Evolutionary conservation across 2,329 filamentous ascomycete species (phyloP).

Genomic region (Pleoardoris graminearum): DNA sequence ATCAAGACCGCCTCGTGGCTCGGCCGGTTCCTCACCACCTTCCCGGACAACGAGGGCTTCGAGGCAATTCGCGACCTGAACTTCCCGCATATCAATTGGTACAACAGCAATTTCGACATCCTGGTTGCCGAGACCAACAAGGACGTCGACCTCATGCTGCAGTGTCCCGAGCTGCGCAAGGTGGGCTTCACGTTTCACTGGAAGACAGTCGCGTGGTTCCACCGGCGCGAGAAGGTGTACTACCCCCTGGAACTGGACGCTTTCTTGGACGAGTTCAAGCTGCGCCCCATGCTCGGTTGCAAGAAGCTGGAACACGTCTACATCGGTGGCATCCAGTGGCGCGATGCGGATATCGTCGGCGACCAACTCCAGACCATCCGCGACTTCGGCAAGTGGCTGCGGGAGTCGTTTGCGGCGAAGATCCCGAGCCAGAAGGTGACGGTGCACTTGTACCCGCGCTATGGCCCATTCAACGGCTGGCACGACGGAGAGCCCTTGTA

Average conservation of each 20-base stretch:
- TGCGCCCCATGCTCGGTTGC: neutral
- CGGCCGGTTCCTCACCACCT: neutral
- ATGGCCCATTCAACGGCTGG: neutral
- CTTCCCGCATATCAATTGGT: constrained; percentile 1
- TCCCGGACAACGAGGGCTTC: neutral
- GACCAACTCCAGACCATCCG: neutral
- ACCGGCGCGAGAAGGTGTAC: too few relatives aligned
- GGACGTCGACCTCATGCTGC: neutral
- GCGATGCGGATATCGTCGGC: neutral
- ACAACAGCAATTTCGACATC: neutral
- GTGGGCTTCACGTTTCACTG: neutral
- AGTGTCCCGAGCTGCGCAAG: neutral
- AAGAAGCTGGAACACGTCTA: neutral
- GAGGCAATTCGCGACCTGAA: neutral
- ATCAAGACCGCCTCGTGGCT: neutral
- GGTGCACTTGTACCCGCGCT: neutral
- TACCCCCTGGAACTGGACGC: neutral
- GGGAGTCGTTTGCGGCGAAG: neutral
- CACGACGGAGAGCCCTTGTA: neutral
- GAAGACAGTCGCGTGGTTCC: neutral
- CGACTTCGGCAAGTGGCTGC: constrained; percentile 2
- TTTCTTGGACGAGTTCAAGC: neutral
- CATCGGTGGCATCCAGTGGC: neutral
- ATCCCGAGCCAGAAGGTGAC: neutral
- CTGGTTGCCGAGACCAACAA: neutral